Conservation (phyloP, 192 early-diverging fungal genomes). For the Gonapodya prolifera region DNA sequence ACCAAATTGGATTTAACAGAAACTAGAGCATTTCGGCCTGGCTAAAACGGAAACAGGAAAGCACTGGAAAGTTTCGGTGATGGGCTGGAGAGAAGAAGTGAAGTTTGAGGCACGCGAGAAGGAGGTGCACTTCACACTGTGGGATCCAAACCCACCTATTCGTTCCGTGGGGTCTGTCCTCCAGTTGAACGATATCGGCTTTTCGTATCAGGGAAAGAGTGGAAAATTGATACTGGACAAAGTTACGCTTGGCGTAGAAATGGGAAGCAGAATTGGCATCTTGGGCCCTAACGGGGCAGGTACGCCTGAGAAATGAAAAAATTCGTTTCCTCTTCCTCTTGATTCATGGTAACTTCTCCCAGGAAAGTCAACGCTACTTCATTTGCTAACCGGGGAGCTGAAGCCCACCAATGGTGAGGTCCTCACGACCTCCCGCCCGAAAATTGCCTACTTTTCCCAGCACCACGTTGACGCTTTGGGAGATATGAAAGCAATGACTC, state of each 20-base stretch:
- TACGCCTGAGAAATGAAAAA: too few relatives aligned
- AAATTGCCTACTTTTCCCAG: constrained; percentile 77
- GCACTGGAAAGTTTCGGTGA: constrained; percentile 38
- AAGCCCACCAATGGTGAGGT: constrained; percentile 51
- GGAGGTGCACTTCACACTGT: constrained; percentile 31
- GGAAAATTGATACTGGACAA: constrained; percentile 35
- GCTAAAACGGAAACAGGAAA: constrained; percentile 56
- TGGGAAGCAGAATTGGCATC: constrained; percentile 54
- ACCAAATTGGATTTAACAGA: constrained; percentile 8
- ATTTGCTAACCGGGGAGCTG: constrained; percentile 51
- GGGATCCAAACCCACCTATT: constrained; percentile 54
- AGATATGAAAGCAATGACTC: constrained; percentile 15
- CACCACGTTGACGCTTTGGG: constrained; percentile 61
- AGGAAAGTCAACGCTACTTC: constrained; percentile 63
- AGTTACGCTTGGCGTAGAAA: constrained; percentile 57
- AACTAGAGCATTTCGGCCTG: constrained; percentile 53
- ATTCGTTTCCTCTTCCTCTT: too few relatives aligned
- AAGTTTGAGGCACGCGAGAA: constrained; percentile 41
- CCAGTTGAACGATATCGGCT: constrained; percentile 41
- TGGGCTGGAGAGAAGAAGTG: constrained; percentile 29
- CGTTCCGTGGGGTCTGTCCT: constrained; percentile 56
- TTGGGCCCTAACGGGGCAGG: constrained; percentile 72
- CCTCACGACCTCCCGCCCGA: constrained; percentile 42
- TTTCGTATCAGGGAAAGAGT: constrained; percentile 11
- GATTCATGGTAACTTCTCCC: too few relatives aligned